phyloP scores from a whole-genome alignment of 352 stramenopile species.

The Plasmopara muralis region DNA sequence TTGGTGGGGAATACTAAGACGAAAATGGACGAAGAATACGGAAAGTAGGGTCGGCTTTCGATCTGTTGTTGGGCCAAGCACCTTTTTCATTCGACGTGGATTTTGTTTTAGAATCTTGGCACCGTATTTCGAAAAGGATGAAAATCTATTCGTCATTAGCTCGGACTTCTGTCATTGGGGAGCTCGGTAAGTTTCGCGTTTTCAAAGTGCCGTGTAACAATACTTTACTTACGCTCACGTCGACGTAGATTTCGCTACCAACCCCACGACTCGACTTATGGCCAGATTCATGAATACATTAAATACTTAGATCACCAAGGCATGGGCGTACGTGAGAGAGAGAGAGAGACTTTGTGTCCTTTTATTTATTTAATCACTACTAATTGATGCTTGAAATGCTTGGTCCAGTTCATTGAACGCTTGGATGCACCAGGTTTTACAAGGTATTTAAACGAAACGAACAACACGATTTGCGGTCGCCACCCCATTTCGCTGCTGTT shows the following conservation, averaged over 20 bases:
- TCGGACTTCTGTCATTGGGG: conserved; percentile 98
- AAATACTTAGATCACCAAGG: conserved; percentile 91
- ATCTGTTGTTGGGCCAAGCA: too few relatives aligned
- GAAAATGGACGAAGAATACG: conserved; percentile 79
- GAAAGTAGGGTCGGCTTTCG: conserved; percentile 35
- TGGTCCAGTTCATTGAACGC: conserved; percentile 81
- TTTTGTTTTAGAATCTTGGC: conserved; percentile 70
- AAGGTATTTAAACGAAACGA: conserved; percentile 91
- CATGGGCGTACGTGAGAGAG: conserved; percentile 41
- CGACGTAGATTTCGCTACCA: conserved; percentile 85
- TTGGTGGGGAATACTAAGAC: conserved; percentile 92
- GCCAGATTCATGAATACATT: conserved; percentile 93
- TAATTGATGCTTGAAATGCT: background rate
- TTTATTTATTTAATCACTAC: background rate
- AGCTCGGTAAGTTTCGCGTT: conserved; percentile 31
- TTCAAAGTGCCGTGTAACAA: too few relatives aligned
- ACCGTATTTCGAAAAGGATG: conserved; percentile 85
- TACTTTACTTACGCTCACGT: too few relatives aligned
- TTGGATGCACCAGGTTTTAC: conserved; percentile 88
- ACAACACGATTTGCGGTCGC: conserved; percentile 96
- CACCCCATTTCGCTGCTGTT: conserved; percentile 90
- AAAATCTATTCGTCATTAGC: conserved; percentile 94
- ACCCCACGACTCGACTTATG: conserved; percentile 71
- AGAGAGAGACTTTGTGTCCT: background rate
- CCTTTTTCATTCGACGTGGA: background rate